Conservation (phyloP, 768 basidiomycete genomes). For the Piloderma croceum region DNA sequence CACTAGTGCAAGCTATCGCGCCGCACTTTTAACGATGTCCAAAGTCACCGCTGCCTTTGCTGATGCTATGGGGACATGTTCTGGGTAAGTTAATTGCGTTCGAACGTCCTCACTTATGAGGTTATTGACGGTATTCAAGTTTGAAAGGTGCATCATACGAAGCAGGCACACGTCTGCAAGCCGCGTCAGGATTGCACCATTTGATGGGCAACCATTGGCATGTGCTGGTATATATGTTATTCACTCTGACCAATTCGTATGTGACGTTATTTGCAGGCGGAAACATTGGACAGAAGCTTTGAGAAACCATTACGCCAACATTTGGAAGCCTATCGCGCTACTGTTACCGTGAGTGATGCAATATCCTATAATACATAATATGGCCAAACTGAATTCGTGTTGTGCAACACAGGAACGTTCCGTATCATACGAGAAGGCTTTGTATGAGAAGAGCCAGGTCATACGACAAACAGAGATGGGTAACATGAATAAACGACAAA, state of each 20-base stretch:
- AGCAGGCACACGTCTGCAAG: slow-evolving; percentile 75
- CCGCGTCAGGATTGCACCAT: slow-evolving; percentile 84
- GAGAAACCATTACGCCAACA: slow-evolving; percentile 87
- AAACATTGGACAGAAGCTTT: slow-evolving; percentile 80
- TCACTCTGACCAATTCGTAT: slow-evolving; percentile 6
- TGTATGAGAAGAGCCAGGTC: slow-evolving; percentile 77
- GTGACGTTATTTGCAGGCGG: slow-evolving; percentile 46
- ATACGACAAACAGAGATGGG: slow-evolving; percentile 83
- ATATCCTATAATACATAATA: slow-evolving; percentile 7
- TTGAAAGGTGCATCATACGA: slow-evolving; percentile 79
- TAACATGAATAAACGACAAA: slow-evolving; percentile 78
- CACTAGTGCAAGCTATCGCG: slow-evolving; percentile 72
- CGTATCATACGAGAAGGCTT: slow-evolving; percentile 71
- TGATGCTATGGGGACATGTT: slow-evolving; percentile 78
- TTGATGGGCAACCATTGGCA: slow-evolving; percentile 92
- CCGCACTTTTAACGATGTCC: slow-evolving; percentile 75
- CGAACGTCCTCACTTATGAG: neutral
- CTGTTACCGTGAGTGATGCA: slow-evolving; percentile 52
- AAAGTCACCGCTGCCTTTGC: slow-evolving; percentile 82
- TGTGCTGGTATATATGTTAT: slow-evolving; percentile 58
- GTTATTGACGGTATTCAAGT: slow-evolving; percentile 28
- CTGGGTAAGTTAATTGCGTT: slow-evolving; percentile 49
- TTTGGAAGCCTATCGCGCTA: slow-evolving; percentile 69
- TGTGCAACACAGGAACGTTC: slow-evolving; percentile 67
- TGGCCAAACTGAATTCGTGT: slow-evolving; percentile 3